Conservation (phyloP, 2,329 filamentous ascomycete species). For the Penicillium sp. region DNA sequence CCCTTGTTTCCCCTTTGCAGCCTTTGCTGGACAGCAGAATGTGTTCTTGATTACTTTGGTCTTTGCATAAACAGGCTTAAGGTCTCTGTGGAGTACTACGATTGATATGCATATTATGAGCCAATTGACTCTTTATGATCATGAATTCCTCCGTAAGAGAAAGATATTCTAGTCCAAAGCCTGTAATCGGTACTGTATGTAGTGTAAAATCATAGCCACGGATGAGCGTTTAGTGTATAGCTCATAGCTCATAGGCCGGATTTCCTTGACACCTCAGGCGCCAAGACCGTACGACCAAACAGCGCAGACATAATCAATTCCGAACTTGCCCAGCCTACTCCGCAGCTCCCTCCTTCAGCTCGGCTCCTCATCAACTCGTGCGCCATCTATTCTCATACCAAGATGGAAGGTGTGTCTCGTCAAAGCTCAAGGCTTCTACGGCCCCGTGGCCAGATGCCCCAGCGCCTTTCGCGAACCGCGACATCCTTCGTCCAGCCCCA, state of each 20-base stretch:
- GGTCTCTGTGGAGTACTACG: slow-evolving; percentile 17
- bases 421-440: slow-evolving; percentile 38
- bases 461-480: slow-evolving; percentile 23
- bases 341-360: slow-evolving; percentile 11
- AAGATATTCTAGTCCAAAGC: neutral
- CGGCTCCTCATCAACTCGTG: neutral
- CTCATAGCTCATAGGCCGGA: too few species aligned
- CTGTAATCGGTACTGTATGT: neutral
- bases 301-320: slow-evolving; percentile 17
- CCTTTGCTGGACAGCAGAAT: slow-evolving; percentile 9
- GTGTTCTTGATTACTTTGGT: slow-evolving; percentile 2
- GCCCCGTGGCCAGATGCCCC: slow-evolving; percentile 26
- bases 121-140: neutral
- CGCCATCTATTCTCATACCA: slow-evolving; percentile 11
- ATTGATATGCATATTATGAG: slow-evolving; percentile 19
- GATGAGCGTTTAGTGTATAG: too few species aligned
- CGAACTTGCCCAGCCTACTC: slow-evolving; percentile 11
- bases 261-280: slow-evolving; percentile 29
- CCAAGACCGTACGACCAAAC: slow-evolving; percentile 1
- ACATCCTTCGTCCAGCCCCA: slow-evolving; percentile 27
- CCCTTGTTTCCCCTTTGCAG: slow-evolving; percentile 1
- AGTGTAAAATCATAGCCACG: neutral
- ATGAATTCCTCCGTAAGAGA: neutral
- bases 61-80: slow-evolving; percentile 20
- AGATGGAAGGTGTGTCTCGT: slow-evolving; percentile 42